Conservation (phyloP, 345 rosid genomes). For the Hibiscus mutabilis region DNA sequence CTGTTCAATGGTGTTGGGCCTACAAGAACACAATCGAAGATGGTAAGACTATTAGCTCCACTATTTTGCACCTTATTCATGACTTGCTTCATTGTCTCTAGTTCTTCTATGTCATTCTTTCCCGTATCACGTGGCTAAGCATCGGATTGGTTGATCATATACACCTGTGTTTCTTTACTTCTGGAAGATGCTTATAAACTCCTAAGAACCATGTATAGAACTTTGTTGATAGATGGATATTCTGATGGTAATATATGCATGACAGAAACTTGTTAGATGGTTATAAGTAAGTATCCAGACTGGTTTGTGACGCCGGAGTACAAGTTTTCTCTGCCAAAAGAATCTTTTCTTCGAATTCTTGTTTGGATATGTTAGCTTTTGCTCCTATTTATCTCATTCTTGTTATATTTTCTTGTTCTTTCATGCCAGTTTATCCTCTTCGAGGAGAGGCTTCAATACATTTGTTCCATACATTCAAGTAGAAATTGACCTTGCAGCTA, state of each 20-base stretch:
- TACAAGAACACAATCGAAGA: constrained; percentile 79
- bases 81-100: not conserved
- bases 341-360: not conserved
- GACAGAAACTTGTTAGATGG: not conserved
- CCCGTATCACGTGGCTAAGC: not conserved
- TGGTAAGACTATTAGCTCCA: constrained; percentile 39
- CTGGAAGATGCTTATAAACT: not conserved
- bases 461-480: not conserved
- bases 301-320: not conserved
- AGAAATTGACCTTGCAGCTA: constrained; percentile 12
- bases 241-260: not conserved
- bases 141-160: not conserved
- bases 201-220: not conserved
- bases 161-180: not conserved
- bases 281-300: not conserved
- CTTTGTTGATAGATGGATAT: not conserved
- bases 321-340: not conserved
- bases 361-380: not conserved
- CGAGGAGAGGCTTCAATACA: not conserved
- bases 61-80: constrained; percentile 5
- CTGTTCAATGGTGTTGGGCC: constrained; percentile 89
- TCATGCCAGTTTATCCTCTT: not conserved
- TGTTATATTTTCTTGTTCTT: not conserved
- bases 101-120: not conserved
- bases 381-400: not conserved